Base-by-base conservation (phyloP, 2,329 filamentous ascomycete genomes). In the Neofusicoccum sp. region DNA sequence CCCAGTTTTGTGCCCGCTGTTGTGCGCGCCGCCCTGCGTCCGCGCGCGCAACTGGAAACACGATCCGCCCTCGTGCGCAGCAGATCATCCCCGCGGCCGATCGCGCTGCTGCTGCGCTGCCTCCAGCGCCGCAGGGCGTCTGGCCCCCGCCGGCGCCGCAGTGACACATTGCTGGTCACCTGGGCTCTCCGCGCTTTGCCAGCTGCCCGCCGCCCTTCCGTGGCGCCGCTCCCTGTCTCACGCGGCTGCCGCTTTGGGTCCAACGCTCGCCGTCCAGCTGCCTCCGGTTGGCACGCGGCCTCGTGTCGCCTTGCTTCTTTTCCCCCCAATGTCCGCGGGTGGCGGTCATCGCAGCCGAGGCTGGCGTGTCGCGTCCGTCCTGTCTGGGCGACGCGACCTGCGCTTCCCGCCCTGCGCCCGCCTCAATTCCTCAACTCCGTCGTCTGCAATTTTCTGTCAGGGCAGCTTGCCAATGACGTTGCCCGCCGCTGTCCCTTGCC, bases 251-350 rank as follows among this genome's bases (percentile, higher is more conserved):
- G 29, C n/a, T 12, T n/a, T 29, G 47, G 47, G 47, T 39, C n/a
- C 36, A 54, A 54, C 50, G n/a, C 34, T 28, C 22, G 50, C 8
- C 36, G 29, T 11, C 50, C 37, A 50, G 48, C 48, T 37, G 33
- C 14, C 31, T 50, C 33, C 22, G 48, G 48, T 16, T 50, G 48
- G 48, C 4, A 50, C 31, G 22, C 7, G 22, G 33, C 48, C 48
- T 50, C 48, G 48, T 50, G 6, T n/a, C 50, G 50, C 50, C 50
- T 31, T 56, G 50, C 50, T 56, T 56, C 43, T 37, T 56, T 56
- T 56, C n/a, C 36, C 37, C 50, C 22, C 49, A 39, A 52, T 39
- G 14, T 52, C 47, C 29, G 47, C 29, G 14, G 11, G 29, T 34
- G 47, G 47, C 47, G 47, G 47, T 50, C n/a, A 34, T 49, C 28